phyloP scores from a whole-genome alignment of 176 grass and related monocot genomes.

The Canna indica region DNA sequence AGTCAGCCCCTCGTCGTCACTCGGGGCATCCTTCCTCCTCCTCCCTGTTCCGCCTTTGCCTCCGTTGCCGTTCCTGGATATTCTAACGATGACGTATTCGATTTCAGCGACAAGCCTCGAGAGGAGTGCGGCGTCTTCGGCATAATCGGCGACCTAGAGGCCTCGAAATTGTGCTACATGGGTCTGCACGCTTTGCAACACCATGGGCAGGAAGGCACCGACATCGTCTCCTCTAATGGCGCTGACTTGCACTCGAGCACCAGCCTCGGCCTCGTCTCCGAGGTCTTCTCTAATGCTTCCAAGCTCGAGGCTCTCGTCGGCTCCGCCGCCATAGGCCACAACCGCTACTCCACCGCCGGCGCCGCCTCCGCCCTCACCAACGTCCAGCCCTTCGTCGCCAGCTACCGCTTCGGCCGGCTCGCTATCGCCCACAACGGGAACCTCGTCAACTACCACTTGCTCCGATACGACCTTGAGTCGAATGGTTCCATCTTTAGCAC shows the following conservation, averaged over 20 bases:
- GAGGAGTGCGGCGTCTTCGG: conserved; percentile 92
- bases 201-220: conserved; percentile 76
- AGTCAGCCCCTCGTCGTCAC: neutral
- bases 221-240: conserved; percentile 40
- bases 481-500: conserved; percentile 87
- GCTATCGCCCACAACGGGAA: conserved; percentile 81
- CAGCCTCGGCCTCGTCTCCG: conserved; percentile 63
- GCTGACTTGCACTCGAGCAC: conserved; percentile 37
- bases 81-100: conserved; percentile 19
- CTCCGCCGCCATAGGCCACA: conserved; percentile 57
- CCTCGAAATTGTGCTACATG: conserved; percentile 52
- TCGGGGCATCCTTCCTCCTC: no score
- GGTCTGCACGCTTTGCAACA: conserved; percentile 88
- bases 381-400: conserved; percentile 88
- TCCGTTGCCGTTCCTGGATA: neutral
- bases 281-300: conserved; percentile 47
- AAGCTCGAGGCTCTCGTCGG: conserved; percentile 46
- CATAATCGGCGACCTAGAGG: conserved; percentile 70
- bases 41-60: conserved; percentile 18
- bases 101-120: conserved; percentile 55
- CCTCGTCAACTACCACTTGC: conserved; percentile 58
- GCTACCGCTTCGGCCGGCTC: conserved; percentile 70
- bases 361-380: conserved; percentile 34
- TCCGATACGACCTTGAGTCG: conserved; percentile 53
- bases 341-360: conserved; percentile 72